Base-by-base conservation (phyloP, 495 filamentous ascomycete species). In the Lasiosphaeria hispida region DNA sequence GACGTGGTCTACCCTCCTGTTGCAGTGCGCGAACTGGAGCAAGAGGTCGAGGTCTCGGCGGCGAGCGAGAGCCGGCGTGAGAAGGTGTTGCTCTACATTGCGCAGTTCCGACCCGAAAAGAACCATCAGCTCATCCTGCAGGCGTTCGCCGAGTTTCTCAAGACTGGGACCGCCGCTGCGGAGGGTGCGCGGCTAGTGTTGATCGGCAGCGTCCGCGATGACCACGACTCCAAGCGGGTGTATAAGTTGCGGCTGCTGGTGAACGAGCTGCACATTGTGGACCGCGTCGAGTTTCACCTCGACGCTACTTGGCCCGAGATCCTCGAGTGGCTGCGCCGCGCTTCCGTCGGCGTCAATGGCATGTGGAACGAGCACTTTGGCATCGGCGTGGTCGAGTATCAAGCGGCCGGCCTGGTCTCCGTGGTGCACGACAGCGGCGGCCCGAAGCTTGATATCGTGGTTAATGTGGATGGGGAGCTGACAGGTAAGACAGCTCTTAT, bases 341-440 rank as follows among this genome's bases (percentile, higher is more conserved):
- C 86, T 34, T 92, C 83, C 52, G 79, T 97, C 19, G 94, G 94
- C 37, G 90, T 94, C 3, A 98, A 98, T 65, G 92, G 86, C 54
- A 98, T 98, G 94, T 98, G 95, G 94, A 97, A 96, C 67, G 94
- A 98, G 74, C 94, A 98, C 72, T 98, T 97, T 67, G 95, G 94
- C 14, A 98, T 98, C 60, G 94, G 94, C 5, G 92, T 97, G 14
- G 94, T 98, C 6, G 94, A 98, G 75, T 98, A 98, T 67, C 94
- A 96, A 71, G 94, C 94, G 7, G 95, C 94, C 0, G 94, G 94
- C 0, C 75, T 98, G 36, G 88, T 98, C 51, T 83, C 85, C 39
- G 92, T 98, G 0, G 95, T 97, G 5, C 91, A 97, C 64, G 81
- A 96, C 67, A 90, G 86, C 14, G 94, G 95, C 7, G 94, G 94